Evolutionary conservation across 306 rosid species (phyloP), one percentile per base, ranked within the genome.

Genomic region (Ochetophila trinervis): DNA sequence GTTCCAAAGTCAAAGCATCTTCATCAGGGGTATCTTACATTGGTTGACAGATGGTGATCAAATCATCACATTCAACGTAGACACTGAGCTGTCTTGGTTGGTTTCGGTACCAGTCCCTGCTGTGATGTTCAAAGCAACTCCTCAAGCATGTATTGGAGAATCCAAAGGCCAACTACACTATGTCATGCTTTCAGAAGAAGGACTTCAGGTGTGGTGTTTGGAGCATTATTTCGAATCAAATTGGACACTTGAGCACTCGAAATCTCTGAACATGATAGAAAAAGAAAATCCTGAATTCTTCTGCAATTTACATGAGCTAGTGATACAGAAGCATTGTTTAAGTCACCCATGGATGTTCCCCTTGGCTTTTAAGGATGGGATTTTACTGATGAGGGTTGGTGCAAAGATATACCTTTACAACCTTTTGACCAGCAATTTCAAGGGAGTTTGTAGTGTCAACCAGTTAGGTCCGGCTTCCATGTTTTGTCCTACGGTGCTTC

Each of bases 81-180:
- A 80, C 32, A 84, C 77, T 16, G 90, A 87, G 57, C 42, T 84
- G 0, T 76, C 82, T 42, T 73, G 68, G 72, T n/a, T 85, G 59
- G 62, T 87, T 53, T 60, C 83, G 0, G 68, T 72, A 5, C 95
- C 90, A 1, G 74, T 82, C 13, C 86, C 88, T 0, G 61, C 58
- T 0, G 9, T 16, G 1, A 85, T 78, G 70, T 78, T 78, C 48
- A 54, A 57, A 24, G 16, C 57, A 18, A 32, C 69, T 16, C 86
- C 83, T 15, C 79, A 71, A 36, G 73, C 85, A 5, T 84, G 88
- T 11, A 87, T 87, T 19, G 95, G 90, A 37, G 95, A 87, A 63
- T 74, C 75, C 17, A 74, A 66, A 30, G 88, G 88, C 14, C 77
- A 5, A 14, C 61, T 85, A 45, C 72, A 76, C 24, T 84, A 78